A percentile compares a stretch with the other conserved stretches of the same genome.
These are phyloP conservation scores for Suhomyces chickasaworum DNA, from an alignment of 1,139 yeast genomes.

Conservation along the genomic window DNA sequence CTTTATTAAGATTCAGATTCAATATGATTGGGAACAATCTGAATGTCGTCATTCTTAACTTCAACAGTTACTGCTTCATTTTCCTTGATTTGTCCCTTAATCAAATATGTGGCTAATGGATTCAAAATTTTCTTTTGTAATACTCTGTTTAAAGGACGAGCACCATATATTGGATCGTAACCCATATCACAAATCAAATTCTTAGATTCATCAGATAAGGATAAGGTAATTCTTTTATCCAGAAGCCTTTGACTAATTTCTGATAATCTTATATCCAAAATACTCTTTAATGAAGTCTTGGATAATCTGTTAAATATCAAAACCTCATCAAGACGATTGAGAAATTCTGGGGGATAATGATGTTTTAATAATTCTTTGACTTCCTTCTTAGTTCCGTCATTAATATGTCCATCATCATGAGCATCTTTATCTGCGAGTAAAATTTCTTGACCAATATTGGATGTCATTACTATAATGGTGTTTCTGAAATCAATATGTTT, in stretches of 20 bases:
- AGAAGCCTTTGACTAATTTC: constrained; percentile 78
- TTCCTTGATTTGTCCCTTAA: constrained; percentile 75
- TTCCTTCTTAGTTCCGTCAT: constrained; percentile 50
- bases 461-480: constrained; percentile 95
- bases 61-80: constrained; percentile 61
- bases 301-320: constrained; percentile 88
- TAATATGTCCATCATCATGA: constrained; percentile 48
- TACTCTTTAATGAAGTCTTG: constrained; percentile 66
- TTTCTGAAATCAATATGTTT: constrained; percentile 91
- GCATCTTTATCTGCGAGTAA: constrained; percentile 60
- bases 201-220: constrained; percentile 64
- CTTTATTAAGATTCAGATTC: neutral
- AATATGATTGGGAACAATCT: constrained; percentile 51
- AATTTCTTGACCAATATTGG: constrained; percentile 93
- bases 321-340: constrained; percentile 90
- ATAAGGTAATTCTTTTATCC: constrained; percentile 75
- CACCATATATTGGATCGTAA: constrained; percentile 90
- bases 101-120: constrained; percentile 79
- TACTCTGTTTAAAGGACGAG: constrained; percentile 90
- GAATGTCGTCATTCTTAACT: constrained; percentile 29
- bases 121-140: constrained; percentile 80
- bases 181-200: constrained; percentile 80
- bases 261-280: constrained; percentile 77
- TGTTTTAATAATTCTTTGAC: constrained; percentile 69
- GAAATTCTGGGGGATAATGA: constrained; percentile 89